Base-by-base conservation (phyloP, 306 rosid species). In the Begonia fuchsioides region DNA sequence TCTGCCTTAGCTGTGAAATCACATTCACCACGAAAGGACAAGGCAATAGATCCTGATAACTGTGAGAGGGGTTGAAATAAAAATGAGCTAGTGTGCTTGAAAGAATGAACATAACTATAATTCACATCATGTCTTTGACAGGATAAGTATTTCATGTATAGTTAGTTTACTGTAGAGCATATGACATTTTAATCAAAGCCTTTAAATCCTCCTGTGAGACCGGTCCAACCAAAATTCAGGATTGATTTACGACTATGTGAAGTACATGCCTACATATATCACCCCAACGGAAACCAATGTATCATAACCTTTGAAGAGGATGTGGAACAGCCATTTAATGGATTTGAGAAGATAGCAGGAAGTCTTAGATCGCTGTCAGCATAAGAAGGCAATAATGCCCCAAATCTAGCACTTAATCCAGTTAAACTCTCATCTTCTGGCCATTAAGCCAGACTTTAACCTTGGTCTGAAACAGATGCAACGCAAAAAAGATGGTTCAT, bases 1-100 rank as follows among this genome's bases (percentile, higher is more conserved):
- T 53, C 49, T 32, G 94, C 98, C 71, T 92, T 92, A 18, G 41
- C 41, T 10, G 83, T 52, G 74, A 77, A 92, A 72, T 92, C 98
- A 57, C 98, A 92, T 18, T 18, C 75, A 55, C 98, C 98, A 15
- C 98, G 96, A 12, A 8, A 41, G 13, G 86, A 63, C 63, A 92
- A 48, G 72, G 72, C 81, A 73, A 76, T 62, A 51, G 84, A 69
- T 17, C 94, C 83, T 54, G 81, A 73, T 69, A 85, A 55, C 96
- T 92, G 68, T 59, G 68, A 40, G 12, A 18, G 38, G 43, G 52
- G 55, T 52, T 12, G 55, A 16, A n/a, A n/a, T 8, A 26, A 26
- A 26, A 26, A 26, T 26, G 35, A 26, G 35, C 8, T 4, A 26
- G 3, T 26, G 35, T 5, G 35, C 35, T 3, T 26, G 35, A 26